A percentile compares a stretch with the other conserved stretches of the same genome.
These are phyloP conservation scores for Huntiella savannae DNA, from an alignment of 2,329 filamentous ascomycete species.

Conservation along the genomic window DNA sequence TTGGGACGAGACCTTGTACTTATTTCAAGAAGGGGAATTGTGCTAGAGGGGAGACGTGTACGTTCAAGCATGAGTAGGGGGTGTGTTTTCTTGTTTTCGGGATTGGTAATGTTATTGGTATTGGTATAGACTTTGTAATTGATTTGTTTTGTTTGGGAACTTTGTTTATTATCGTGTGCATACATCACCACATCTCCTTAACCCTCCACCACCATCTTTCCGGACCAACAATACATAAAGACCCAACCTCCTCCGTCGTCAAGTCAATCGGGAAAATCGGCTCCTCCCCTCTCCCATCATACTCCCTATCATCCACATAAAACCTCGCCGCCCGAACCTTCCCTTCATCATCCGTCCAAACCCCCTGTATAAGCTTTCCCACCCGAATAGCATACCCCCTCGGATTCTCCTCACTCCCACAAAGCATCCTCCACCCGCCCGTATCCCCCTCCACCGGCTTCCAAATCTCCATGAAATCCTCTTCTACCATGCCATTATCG, in stretches of 20 bases:
- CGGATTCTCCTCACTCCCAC: not conserved
- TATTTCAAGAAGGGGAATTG: conserved; percentile 56
- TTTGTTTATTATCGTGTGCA: no score
- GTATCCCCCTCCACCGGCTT: not conserved
- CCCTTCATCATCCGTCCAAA: not conserved
- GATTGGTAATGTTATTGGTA: no score
- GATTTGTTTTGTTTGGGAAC: no score
- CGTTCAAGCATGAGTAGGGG: conserved; percentile 43
- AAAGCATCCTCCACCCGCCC: not conserved
- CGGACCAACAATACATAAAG: no score
- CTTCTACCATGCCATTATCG: conserved; percentile 24
- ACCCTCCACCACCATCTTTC: no score
- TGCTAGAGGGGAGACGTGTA: conserved; percentile 54
- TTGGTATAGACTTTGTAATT: no score
- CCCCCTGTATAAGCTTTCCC: not conserved
- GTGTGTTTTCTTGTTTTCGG: no score
- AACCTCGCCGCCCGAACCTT: not conserved
- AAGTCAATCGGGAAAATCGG: no score
- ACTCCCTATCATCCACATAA: not conserved
- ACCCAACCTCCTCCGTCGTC: no score
- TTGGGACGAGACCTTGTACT: conserved; percentile 48
- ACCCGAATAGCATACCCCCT: not conserved
- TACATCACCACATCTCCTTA: no score
- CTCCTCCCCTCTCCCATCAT: not conserved
- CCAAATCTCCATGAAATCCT: conserved; percentile 51